phyloP scores from a whole-genome alignment of 495 filamentous ascomycete genomes.

The Podospora australis region DNA sequence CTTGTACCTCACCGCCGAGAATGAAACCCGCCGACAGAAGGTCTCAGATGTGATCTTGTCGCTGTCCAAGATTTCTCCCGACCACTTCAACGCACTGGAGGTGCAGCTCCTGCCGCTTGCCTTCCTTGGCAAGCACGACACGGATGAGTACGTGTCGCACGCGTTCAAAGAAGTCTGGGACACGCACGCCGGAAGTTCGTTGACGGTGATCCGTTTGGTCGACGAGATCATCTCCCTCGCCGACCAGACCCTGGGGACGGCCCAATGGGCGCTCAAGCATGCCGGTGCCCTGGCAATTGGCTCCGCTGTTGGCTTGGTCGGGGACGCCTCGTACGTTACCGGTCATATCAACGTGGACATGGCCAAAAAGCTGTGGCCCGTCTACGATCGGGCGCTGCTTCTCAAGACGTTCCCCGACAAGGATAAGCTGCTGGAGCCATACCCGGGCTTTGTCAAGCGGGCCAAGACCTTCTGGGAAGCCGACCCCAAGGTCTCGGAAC shows the following conservation, averaged over 20 bases:
- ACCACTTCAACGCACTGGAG: constrained; percentile 76
- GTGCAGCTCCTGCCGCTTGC: constrained; percentile 73
- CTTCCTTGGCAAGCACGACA: constrained; percentile 81
- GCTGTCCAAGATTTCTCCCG: constrained; percentile 78
- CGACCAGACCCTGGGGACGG: constrained; percentile 59
- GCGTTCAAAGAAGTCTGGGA: constrained; percentile 78
- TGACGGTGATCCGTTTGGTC: constrained; percentile 75
- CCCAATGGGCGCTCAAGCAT: constrained; percentile 86
- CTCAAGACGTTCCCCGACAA: constrained; percentile 94
- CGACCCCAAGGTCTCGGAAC: constrained; percentile 37
- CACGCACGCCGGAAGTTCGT: constrained; percentile 78
- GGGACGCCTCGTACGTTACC: constrained; percentile 32
- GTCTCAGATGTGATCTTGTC: constrained; percentile 73
- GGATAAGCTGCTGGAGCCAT: constrained; percentile 79
- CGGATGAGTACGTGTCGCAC: constrained; percentile 65
- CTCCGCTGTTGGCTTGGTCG: constrained; percentile 58
- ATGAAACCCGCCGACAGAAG: constrained; percentile 63
- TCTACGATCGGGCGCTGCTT: constrained; percentile 67
- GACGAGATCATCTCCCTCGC: constrained; percentile 70
- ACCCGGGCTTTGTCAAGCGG: constrained; percentile 66
- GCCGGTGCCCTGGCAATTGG: constrained; percentile 74
- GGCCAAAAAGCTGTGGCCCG: constrained; percentile 67
- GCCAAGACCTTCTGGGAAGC: constrained; percentile 52
- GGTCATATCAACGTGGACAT: constrained; percentile 50
- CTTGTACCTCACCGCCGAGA: constrained; percentile 75